Evolutionary conservation across 257 asterid genomes (phyloP), one percentile per base, ranked within the genome.

Genomic region (Anisodus tanguticus): DNA sequence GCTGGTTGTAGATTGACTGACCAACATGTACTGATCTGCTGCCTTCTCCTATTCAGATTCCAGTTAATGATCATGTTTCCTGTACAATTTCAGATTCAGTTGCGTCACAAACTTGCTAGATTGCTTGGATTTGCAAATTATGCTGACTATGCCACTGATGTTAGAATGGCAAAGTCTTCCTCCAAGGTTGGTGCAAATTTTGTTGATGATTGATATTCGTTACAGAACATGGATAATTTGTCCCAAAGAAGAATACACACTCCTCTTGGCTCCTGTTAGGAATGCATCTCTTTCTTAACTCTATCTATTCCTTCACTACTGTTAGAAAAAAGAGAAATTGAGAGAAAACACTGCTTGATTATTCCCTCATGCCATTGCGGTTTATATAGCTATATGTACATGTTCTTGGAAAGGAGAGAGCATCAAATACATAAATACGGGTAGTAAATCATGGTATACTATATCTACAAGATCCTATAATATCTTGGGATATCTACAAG

Each of bases 101-200:
- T 90, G 86, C 94, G 99, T 82, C 98, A 96, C 82, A 96, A 92
- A 85, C 90, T 92, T 69, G 97, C 98, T 85, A 92, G 98, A 87
- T 90, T 96, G 91, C 99, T 96, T 87, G 99, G 98, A 82, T 95
- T 91, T 88, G 77, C 84, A 49, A 94, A 89, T 86, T 96, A 89
- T 91, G 98, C 98, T 31, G 97, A 93, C 54, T 94, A 93, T 90
- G 93, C 95, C 82, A 86, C 86, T 37, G 88, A 89, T 84, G 85
- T 16, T 76, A 91, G 99, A 85, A 96, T 96, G 99, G 97, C 95
- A 83, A 90, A 87, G 74, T 91, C 98, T 57, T 92, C 97, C 5
- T 51, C 93, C 8, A 96, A 96, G 98, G 99, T 96, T 81, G 83
- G 90, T 84, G 84, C 81, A 82, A 69, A 66, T 12, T 66, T 83